Evolutionary conservation across 2,329 filamentous ascomycete genomes (phyloP).

Genomic region (Tolypocladium pustulatum): DNA sequence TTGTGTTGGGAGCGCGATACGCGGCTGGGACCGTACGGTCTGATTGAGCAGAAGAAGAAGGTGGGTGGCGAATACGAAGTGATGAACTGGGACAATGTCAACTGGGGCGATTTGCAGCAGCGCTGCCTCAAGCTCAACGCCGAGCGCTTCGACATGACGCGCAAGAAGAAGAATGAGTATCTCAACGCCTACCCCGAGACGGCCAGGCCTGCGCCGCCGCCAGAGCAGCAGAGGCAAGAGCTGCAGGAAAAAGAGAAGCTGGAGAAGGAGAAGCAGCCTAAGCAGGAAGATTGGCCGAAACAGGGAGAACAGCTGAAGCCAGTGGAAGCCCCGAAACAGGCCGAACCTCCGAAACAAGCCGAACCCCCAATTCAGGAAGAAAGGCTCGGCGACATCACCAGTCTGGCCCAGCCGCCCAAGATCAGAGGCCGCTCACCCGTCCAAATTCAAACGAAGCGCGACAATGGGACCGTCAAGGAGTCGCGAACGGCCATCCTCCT

Average conservation of each 20-base stretch:
- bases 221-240: constrained; percentile 4
- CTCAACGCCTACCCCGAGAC: constrained; percentile 29
- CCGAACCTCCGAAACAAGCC: background rate
- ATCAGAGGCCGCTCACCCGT: constrained; percentile 6
- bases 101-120: constrained; percentile 62
- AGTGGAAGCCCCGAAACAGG: background rate
- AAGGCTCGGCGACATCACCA: background rate
- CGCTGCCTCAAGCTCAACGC: constrained; percentile 56
- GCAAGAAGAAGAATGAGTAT: constrained; percentile 30
- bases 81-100: constrained; percentile 52
- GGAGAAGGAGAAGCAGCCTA: background rate
- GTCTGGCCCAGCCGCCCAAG: constrained; percentile 1
- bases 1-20: constrained; percentile 60
- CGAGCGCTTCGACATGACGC: constrained; percentile 44
- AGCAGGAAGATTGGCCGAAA: background rate
- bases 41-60: constrained; percentile 36
- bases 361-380: background rate
- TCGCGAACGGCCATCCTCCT: constrained; percentile 63
- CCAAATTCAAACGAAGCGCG: constrained; percentile 3
- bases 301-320: background rate
- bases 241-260: constrained; percentile 1
- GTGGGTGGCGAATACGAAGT: constrained; percentile 23
- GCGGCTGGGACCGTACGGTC: constrained; percentile 57
- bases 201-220: constrained; percentile 6
- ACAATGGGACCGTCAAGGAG: constrained; percentile 22